Conservation (phyloP, 331 rosid genomes). For the Phaseolus coccineus region DNA sequence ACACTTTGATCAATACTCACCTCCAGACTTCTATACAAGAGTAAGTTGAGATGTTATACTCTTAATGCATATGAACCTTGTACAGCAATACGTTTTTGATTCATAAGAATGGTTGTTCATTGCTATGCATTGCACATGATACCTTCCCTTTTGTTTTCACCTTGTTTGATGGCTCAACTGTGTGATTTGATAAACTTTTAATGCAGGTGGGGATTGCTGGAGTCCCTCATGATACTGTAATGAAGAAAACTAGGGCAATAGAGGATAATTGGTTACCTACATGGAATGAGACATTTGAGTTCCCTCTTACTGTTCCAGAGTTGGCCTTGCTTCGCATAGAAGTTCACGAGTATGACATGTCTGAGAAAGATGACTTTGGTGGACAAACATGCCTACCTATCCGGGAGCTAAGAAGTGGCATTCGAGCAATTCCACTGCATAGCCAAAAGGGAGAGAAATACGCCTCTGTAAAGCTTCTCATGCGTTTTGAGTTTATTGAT, state of each 20-base stretch:
- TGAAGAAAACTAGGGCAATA: constrained; percentile 80
- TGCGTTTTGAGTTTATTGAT: constrained; percentile 70
- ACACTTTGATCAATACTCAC: constrained; percentile 92
- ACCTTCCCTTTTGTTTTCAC: constrained; percentile 8
- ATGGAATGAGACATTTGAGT: constrained; percentile 85
- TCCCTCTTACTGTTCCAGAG: constrained; percentile 83
- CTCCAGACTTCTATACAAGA: constrained; percentile 96
- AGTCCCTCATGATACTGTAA: constrained; percentile 74
- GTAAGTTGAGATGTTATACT: constrained; percentile 55
- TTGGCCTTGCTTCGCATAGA: constrained; percentile 87
- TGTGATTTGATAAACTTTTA: neutral
- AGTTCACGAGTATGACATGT: constrained; percentile 98
- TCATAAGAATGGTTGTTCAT: neutral
- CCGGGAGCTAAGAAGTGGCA: constrained; percentile 74
- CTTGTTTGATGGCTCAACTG: neutral
- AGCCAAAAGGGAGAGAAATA: constrained; percentile 73
- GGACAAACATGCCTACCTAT: constrained; percentile 93
- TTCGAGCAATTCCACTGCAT: constrained; percentile 79
- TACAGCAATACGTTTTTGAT: neutral
- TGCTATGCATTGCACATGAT: neutral
- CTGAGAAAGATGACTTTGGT: constrained; percentile 97
- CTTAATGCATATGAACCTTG: neutral
- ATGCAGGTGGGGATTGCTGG: constrained; percentile 98
- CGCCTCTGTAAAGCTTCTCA: constrained; percentile 84
- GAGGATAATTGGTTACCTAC: constrained; percentile 93